Conservation (phyloP, 169 alveolate species). For the Babesia caballi region DNA sequence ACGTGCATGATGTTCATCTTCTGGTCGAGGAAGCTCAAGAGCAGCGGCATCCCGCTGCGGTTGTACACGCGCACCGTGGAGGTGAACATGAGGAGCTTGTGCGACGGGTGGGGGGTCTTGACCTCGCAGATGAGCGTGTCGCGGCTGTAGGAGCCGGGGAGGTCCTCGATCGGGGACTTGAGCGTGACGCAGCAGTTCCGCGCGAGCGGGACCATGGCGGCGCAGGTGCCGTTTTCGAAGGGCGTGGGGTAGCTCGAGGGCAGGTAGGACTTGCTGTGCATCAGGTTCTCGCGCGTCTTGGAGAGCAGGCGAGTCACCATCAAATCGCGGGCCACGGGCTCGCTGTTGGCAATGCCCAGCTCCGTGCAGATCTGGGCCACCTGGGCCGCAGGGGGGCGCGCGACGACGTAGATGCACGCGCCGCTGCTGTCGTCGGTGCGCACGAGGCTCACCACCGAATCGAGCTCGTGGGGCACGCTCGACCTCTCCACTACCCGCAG, state of each 20-base stretch:
- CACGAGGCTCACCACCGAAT: constrained; percentile 29
- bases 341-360: constrained; percentile 10
- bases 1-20: constrained; percentile 65
- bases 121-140: constrained; percentile 73
- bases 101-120: constrained; percentile 80
- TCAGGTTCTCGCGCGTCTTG: constrained; percentile 42
- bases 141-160: neutral
- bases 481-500: constrained; percentile 17
- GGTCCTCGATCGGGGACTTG: constrained; percentile 50
- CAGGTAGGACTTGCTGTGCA: constrained; percentile 22
- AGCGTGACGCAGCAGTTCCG: constrained; percentile 52
- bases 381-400: constrained; percentile 30
- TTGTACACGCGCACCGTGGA: constrained; percentile 78
- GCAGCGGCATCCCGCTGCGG: constrained; percentile 81
- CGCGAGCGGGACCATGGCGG: constrained; percentile 49
- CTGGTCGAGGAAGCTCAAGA: constrained; percentile 74
- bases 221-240: constrained; percentile 45
- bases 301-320: constrained; percentile 39
- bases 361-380: constrained; percentile 12
- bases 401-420: constrained; percentile 24
- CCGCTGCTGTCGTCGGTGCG: constrained; percentile 30
- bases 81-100: constrained; percentile 78
- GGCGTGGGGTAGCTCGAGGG: constrained; percentile 32
- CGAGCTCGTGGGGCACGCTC: constrained; percentile 38
- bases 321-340: constrained; percentile 35